Evolutionary conservation across 2,329 filamentous ascomycete species (phyloP).

Genomic region (Epichloe bromicola): DNA sequence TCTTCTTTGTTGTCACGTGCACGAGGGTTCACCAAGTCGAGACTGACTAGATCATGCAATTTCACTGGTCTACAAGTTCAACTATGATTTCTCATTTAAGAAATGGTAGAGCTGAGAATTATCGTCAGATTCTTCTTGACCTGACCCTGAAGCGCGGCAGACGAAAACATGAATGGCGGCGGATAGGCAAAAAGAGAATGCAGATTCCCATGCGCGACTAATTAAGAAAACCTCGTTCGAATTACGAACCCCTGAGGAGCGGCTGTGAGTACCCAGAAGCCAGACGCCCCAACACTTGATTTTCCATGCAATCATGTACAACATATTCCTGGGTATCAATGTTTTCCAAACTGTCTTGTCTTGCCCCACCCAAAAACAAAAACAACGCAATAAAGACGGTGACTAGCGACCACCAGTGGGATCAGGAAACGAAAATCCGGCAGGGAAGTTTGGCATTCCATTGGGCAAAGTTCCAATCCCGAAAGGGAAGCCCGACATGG

Average conservation of each 20-base stretch:
- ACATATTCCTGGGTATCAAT: slow-evolving; percentile 2
- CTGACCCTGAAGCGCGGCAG: neutral
- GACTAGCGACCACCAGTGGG: slow-evolving; percentile 11
- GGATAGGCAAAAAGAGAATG: neutral
- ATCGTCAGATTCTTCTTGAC: neutral
- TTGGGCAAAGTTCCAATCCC: slow-evolving; percentile 27
- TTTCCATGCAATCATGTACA: neutral
- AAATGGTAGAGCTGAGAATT: neutral
- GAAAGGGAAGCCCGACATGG: slow-evolving; percentile 22
- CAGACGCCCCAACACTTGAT: neutral
- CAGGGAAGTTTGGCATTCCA: slow-evolving; percentile 29
- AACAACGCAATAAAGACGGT: no score
- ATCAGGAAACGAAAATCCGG: slow-evolving; percentile 26
- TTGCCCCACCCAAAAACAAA: no score
- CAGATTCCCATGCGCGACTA: neutral
- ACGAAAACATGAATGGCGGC: neutral
- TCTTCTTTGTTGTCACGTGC: no score
- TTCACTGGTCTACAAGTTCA: no score
- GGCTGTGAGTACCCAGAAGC: neutral
- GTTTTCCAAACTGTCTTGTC: neutral
- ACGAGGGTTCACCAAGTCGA: no score
- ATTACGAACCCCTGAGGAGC: neutral
- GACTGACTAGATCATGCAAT: no score
- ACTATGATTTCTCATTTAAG: no score
- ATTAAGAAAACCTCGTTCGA: neutral